Evolutionary conservation across 192 early-diverging fungal genomes (phyloP), one percentile per base, ranked within the genome.

Genomic region (Podila clonocystis): DNA sequence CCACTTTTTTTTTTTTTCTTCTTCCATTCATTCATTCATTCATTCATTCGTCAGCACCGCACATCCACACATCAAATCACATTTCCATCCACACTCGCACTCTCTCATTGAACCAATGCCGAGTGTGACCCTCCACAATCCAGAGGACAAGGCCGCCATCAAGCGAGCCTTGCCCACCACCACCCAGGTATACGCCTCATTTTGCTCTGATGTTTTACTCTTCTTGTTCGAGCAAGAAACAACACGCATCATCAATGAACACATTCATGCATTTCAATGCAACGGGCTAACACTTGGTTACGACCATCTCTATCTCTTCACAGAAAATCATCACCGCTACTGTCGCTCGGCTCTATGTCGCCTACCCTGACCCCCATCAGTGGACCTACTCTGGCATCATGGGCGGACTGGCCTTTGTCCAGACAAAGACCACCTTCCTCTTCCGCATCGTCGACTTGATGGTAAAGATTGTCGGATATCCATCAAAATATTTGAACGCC

Each of bases 251-350:
- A 45, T 15, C 41, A 45, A 9, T 12, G 41, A 45, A 45, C 15
- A 12, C 41, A 17, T 11, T 34, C 45, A 26, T 78, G 7, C 15
- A 28, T 26, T 30, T 26, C 5, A 36, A 52, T 59, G 33, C 49
- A n/a, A 4, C 36, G 12, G 13, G 50, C 29, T 50, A 26, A 64
- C 64, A 24, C 28, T 19, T 24, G 22, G 24, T 55, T 12, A 24
- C 29, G 1, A 13, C 31, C 61, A 6, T 69, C 22, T n/a, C 26
- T 36, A 36, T 36, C 45, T 67, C 41, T 69, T 26, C 68, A 67
- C 88, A 93, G 94, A 93, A 93, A 89, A 93, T 95, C 66, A 82
- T 93, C 49, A 91, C 88, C 1, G 94, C 94, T 3, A 91, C 92
- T 8, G 91, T 94, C 13, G 93, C 92, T 28, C 87, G 93, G 31